Conservation (phyloP, 2,329 filamentous ascomycete species). For the Sarocladium kiliense region DNA sequence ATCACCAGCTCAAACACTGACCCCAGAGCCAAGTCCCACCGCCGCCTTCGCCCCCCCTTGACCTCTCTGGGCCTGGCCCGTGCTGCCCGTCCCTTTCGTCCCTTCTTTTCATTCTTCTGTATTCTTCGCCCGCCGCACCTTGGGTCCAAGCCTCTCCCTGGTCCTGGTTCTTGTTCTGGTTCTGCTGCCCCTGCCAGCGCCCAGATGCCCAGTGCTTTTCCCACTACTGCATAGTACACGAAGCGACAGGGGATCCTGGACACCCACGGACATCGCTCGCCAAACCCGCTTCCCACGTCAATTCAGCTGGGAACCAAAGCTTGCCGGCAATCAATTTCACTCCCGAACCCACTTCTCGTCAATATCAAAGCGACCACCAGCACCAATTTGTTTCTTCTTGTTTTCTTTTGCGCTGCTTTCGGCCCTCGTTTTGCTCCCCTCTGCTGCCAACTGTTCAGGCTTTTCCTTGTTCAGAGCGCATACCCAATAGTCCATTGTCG, state of each 20-base stretch:
- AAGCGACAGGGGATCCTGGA: background rate
- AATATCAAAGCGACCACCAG: constrained; percentile 8
- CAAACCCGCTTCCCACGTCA: constrained; percentile 8
- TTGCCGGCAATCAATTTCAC: constrained; percentile 9
- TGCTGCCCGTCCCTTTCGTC: constrained; percentile 5
- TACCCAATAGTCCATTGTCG: background rate
- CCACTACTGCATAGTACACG: background rate
- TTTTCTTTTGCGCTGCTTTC: constrained; percentile 1
- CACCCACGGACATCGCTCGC: background rate
- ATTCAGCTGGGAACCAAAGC: constrained; percentile 2
- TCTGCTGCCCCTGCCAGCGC: background rate
- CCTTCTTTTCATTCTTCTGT: constrained; percentile 6
- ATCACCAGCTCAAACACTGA: constrained; percentile 7
- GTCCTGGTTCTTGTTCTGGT: background rate
- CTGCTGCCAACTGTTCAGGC: background rate
- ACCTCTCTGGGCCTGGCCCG: constrained; percentile 2
- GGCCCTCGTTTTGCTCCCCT: background rate
- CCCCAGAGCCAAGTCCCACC: constrained; percentile 6
- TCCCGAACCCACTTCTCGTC: constrained; percentile 8
- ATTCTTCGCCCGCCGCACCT: background rate
- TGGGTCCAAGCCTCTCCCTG: background rate
- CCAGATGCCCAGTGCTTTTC: background rate
- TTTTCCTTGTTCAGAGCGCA: background rate
- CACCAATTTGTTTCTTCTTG: background rate
- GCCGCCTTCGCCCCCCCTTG: background rate